Percentiles rank a stretch among this genome's conserved stretches.
phyloP scores from a whole-genome alignment of 371 early-diverging fungal species.

The Mortierella sp. region DNA sequence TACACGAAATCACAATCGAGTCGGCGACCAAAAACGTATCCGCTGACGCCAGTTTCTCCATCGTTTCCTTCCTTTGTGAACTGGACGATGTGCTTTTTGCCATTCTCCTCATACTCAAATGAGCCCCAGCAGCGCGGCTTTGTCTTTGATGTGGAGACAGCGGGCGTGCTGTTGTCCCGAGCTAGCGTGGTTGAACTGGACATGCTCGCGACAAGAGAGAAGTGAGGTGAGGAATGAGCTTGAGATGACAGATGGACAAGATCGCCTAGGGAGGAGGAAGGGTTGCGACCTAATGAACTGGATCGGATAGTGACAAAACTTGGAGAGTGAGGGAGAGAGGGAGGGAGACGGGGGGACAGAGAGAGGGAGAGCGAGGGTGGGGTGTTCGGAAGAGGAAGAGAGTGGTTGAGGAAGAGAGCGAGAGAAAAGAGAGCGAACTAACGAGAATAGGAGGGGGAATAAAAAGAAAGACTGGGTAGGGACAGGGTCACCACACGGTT shows the following conservation, averaged over 20 bases:
- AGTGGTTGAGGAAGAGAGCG: background rate
- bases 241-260: too few species aligned
- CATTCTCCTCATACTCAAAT: slow-evolving; percentile 35
- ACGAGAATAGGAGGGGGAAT: background rate
- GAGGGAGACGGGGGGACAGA: background rate
- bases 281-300: too few species aligned
- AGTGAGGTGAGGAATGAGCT: too few species aligned
- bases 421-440: background rate
- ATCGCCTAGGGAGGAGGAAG: too few species aligned
- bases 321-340: background rate
- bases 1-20: slow-evolving; percentile 72
- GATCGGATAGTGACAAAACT: too few species aligned
- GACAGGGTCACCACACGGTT: background rate
- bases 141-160: background rate
- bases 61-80: slow-evolving; percentile 49
- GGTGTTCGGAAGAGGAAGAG: background rate
- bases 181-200: too few species aligned
- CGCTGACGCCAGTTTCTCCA: slow-evolving; percentile 56
- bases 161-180: too few species aligned
- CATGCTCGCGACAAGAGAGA: too few species aligned
- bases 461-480: background rate
- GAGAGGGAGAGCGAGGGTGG: background rate
- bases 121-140: slow-evolving; percentile 44
- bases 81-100: slow-evolving; percentile 27
- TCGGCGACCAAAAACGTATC: slow-evolving; percentile 75